phyloP scores from a whole-genome alignment of 2,329 filamentous ascomycete species.

The Verticillium nubilum region DNA sequence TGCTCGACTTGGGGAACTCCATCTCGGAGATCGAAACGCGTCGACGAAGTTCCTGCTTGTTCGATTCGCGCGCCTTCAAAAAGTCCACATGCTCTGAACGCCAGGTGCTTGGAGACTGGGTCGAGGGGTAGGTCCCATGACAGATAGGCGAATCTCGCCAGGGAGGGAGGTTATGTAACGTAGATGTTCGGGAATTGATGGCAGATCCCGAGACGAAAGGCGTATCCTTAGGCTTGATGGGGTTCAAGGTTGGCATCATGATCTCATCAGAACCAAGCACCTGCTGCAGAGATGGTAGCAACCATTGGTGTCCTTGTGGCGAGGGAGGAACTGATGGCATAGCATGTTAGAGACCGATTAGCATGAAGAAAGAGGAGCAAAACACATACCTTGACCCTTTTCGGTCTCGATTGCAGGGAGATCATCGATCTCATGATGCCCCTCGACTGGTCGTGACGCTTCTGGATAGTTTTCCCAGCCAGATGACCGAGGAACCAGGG shows the following conservation, averaged over 20 bases:
- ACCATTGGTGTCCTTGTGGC: not conserved
- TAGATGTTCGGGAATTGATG: not conserved
- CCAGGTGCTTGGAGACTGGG: not conserved
- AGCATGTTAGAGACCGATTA: not conserved
- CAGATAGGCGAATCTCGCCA: not conserved
- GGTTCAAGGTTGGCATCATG: not conserved
- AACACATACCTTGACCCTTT: not conserved
- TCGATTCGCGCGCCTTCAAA: constrained; percentile 33
- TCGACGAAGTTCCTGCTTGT: constrained; percentile 15
- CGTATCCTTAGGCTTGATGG: not conserved
- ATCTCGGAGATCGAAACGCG: not conserved
- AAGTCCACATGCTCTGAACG: constrained; percentile 19
- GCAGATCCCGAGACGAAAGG: not conserved
- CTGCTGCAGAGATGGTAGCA: not conserved
- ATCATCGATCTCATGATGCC: not conserved
- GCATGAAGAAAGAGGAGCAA: not conserved
- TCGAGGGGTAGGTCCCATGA: not conserved
- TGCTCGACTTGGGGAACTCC: not conserved
- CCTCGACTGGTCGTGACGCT: not conserved
- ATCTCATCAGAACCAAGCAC: not conserved
- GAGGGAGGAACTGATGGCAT: not conserved
- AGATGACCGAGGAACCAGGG: not conserved
- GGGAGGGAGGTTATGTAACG: not conserved
- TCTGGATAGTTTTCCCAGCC: not conserved
- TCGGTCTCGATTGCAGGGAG: not conserved